Conservation (phyloP, 2,329 filamentous ascomycete genomes). For the Monilinia polystroma region DNA sequence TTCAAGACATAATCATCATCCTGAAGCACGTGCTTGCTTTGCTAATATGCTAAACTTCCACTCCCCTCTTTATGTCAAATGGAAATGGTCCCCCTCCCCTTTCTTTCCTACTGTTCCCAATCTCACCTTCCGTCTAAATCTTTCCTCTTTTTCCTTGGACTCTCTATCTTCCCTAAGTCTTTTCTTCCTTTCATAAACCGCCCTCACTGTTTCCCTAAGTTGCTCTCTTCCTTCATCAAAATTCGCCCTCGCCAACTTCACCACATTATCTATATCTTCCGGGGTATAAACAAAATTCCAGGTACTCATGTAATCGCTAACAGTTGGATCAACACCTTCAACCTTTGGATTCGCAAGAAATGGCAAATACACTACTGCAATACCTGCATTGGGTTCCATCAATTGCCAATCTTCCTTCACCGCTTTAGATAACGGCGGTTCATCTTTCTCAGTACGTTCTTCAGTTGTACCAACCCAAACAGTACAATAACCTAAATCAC, state of each 20-base stretch:
- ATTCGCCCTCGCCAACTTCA: conserved; percentile 80
- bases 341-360: conserved; percentile 80
- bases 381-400: conserved; percentile 75
- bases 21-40: no score
- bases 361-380: conserved; percentile 88
- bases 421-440: conserved; percentile 43
- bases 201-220: conserved; percentile 74
- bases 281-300: conserved; percentile 98
- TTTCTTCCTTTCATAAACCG: conserved; percentile 92
- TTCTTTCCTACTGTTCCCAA: conserved; percentile 54
- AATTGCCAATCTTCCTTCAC: conserved; percentile 65
- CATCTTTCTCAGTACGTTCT: conserved; percentile 61
- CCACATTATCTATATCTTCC: conserved; percentile 82
- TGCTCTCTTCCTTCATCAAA: conserved; percentile 79
- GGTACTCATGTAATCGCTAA: conserved; percentile 83
- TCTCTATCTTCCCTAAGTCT: conserved; percentile 58
- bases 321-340: conserved; percentile 77
- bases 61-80: conserved; percentile 7
- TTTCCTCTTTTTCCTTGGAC: conserved; percentile 42
- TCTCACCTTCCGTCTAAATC: conserved; percentile 49
- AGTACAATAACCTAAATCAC: conserved; percentile 85
- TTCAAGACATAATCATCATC: not conserved
- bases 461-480: conserved; percentile 88
- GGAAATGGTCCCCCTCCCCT: conserved; percentile 54
- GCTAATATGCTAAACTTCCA: no score